Evolutionary conservation across 2,329 filamentous ascomycete species (phyloP).

Genomic region (Diplodia corticola): DNA sequence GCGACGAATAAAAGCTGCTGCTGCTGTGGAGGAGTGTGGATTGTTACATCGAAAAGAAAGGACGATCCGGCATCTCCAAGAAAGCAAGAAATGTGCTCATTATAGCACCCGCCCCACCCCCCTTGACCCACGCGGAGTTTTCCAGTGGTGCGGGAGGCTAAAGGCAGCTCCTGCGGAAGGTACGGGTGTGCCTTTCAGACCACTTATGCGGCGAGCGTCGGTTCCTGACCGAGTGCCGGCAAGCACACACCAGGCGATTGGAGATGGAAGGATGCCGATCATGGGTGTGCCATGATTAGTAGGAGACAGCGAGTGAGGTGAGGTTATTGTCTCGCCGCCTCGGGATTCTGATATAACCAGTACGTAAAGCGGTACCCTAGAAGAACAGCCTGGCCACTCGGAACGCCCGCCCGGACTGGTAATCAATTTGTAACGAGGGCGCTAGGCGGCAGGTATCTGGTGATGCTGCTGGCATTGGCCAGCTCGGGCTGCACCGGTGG

Average conservation of each 20-base stretch:
- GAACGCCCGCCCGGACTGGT: background rate
- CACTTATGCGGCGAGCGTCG: background rate
- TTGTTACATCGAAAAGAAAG: background rate
- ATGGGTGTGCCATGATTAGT: background rate
- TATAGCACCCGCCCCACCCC: background rate
- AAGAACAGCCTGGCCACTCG: background rate
- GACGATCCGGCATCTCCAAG: no score
- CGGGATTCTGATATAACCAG: background rate
- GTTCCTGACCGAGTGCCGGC: background rate
- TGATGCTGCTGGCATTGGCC: background rate
- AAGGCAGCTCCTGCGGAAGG: background rate
- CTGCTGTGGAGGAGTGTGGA: background rate
- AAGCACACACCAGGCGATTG: background rate
- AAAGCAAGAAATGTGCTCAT: background rate
- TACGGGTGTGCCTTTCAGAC: background rate
- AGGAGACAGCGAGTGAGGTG: background rate
- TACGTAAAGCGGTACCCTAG: background rate
- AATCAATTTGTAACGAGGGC: background rate
- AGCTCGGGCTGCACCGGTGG: background rate
- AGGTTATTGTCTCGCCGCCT: background rate
- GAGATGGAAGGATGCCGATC: background rate
- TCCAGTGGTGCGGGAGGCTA: background rate
- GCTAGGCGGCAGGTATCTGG: background rate
- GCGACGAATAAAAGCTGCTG: background rate
- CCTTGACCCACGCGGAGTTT: background rate